A percentile compares a stretch with the other conserved stretches of the same genome.
Conservation (phyloP, 176 grass and related monocot genomes). For the Eragrostis nindensis region DNA sequence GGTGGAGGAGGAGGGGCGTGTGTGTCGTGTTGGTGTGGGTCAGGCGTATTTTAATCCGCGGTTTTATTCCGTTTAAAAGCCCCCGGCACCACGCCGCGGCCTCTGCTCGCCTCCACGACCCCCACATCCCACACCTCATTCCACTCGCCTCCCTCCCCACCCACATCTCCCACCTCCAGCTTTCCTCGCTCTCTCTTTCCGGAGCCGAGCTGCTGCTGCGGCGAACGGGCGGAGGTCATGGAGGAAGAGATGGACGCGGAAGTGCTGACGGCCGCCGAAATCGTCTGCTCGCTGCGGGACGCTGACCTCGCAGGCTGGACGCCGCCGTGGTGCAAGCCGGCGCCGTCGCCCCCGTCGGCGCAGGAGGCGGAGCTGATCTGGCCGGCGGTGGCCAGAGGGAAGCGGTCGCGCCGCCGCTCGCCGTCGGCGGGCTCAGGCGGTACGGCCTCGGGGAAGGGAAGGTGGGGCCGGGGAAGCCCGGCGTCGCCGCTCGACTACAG, state of each 20-base stretch:
- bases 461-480: constrained; percentile 61
- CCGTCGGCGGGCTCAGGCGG: not conserved
- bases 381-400: constrained; percentile 31
- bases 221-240: not conserved
- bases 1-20: constrained; percentile 7
- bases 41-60: constrained; percentile 19
- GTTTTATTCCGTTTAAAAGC: constrained; percentile 64
- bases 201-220: not conserved
- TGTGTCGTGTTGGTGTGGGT: constrained; percentile 46
- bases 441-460: not conserved
- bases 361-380: constrained; percentile 30
- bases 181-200: no score
- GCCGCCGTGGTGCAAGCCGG: constrained; percentile 40
- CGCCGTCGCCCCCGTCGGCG: no score
- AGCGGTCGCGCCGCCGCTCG: constrained; percentile 51
- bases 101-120: constrained; percentile 13
- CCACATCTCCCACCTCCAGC: constrained; percentile 2
- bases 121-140: constrained; percentile 22
- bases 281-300: constrained; percentile 46
- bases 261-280: constrained; percentile 30
- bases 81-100: constrained; percentile 33
- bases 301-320: constrained; percentile 47
- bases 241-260: constrained; percentile 34
- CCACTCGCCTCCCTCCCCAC: constrained; percentile 1
- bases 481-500: constrained; percentile 66